Evolutionary conservation across 2,329 filamentous ascomycete genomes (phyloP).

Genomic region (Pyricularia grisea): DNA sequence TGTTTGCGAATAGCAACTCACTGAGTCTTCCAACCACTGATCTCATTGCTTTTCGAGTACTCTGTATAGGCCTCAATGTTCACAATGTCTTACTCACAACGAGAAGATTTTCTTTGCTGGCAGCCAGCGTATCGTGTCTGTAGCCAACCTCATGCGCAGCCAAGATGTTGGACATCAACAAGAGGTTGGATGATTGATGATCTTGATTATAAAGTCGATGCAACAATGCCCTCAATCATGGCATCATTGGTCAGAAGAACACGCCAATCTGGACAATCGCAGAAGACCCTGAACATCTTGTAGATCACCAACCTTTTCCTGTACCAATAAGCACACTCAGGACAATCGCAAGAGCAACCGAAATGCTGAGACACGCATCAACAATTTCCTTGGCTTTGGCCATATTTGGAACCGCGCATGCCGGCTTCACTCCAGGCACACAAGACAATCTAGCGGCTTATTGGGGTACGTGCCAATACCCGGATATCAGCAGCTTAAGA

Average conservation of each 20-base stretch:
- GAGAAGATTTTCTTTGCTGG: background rate
- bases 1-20: too few species aligned
- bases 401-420: background rate
- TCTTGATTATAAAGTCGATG: background rate
- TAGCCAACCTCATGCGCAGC: background rate
- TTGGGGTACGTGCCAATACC: conserved; percentile 41
- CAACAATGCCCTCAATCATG: background rate
- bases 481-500: background rate
- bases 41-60: background rate
- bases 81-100: background rate
- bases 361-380: background rate
- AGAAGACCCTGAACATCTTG: background rate
- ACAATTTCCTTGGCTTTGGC: background rate
- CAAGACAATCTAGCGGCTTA: conserved; percentile 52
- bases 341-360: background rate
- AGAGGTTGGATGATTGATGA: background rate
- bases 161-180: background rate
- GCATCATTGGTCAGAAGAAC: background rate
- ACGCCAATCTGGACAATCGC: background rate
- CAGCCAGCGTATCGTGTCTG: background rate
- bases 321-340: background rate
- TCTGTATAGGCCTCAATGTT: background rate
- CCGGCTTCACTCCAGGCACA: conserved; percentile 33
- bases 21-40: background rate
- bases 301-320: background rate